Percentiles rank a stretch among this genome's conserved stretches.
Conservation (phyloP, 2,329 filamentous ascomycete genomes). For the Xylariales sp. region DNA sequence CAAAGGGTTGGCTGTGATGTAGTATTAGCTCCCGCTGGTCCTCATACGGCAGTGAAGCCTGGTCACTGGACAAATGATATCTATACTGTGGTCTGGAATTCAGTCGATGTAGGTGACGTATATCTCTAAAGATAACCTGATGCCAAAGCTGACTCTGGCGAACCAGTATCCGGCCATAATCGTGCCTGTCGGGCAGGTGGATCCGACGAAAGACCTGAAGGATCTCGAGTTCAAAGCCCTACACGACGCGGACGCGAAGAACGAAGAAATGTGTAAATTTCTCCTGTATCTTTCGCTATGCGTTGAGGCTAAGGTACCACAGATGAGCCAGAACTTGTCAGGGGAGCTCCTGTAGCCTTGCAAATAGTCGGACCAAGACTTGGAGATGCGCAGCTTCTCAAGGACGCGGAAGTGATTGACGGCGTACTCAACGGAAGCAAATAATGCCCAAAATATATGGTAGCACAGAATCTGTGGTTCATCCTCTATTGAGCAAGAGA, state of each 20-base stretch:
- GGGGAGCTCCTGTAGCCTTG: constrained; percentile 27
- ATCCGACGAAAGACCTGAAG: constrained; percentile 23
- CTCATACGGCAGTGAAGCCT: constrained; percentile 26
- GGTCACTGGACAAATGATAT: constrained; percentile 28
- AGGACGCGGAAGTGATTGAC: constrained; percentile 26
- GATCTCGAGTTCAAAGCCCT: constrained; percentile 21
- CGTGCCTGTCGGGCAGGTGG: constrained; percentile 25
- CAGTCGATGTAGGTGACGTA: constrained; percentile 23
- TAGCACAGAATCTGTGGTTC: no score
- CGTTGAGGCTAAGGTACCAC: constrained; percentile 8
- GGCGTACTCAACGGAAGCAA: constrained; percentile 16
- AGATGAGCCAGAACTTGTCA: constrained; percentile 30
- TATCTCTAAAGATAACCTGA: not conserved
- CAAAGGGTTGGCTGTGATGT: constrained; percentile 26
- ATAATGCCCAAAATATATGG: no score
- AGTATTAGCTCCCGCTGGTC: constrained; percentile 23
- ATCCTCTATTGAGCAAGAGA: no score
- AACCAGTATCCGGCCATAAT: constrained; percentile 28
- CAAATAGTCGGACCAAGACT: constrained; percentile 28
- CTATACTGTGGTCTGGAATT: constrained; percentile 32
- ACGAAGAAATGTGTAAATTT: constrained; percentile 25
- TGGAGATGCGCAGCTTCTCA: constrained; percentile 27
- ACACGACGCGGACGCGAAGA: constrained; percentile 19
- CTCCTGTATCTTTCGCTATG: not conserved
- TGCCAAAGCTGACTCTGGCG: no score